Percentiles rank a stretch among this genome's conserved stretches.
phyloP scores from a whole-genome alignment of 768 basidiomycete species.

The Tylopilus felleus region DNA sequence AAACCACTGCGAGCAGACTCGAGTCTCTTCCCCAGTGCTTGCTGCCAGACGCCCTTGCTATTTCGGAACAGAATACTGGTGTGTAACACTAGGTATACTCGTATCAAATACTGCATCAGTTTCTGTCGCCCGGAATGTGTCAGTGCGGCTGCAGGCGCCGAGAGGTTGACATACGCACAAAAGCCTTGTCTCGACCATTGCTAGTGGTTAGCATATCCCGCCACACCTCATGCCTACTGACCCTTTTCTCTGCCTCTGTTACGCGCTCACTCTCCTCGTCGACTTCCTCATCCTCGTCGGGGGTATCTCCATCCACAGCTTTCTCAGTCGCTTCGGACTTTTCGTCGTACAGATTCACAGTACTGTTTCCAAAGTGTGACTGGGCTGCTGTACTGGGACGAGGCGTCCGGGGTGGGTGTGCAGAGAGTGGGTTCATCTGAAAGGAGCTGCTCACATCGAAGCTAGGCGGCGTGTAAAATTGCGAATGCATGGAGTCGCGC shows the following conservation, averaged over 20 bases:
- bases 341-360: conserved; percentile 38
- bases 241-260: conserved; percentile 42
- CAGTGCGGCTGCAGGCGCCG: background rate
- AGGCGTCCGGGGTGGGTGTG: conserved; percentile 77
- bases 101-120: conserved; percentile 82
- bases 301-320: conserved; percentile 13
- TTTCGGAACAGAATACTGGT: conserved; percentile 49
- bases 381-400: conserved; percentile 33
- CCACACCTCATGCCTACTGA: conserved; percentile 70
- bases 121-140: conserved; percentile 47
- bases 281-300: conserved; percentile 39
- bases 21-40: conserved; percentile 56
- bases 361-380: conserved; percentile 23
- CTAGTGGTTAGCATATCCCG: conserved; percentile 75
- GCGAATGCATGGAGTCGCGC: conserved; percentile 38
- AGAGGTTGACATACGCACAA: conserved; percentile 49
- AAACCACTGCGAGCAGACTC: conserved; percentile 53
- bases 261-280: conserved; percentile 49
- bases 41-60: conserved; percentile 46
- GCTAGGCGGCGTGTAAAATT: conserved; percentile 50
- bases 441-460: conserved; percentile 64
- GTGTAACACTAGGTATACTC: conserved; percentile 72
- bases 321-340: conserved; percentile 36
- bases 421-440: conserved; percentile 78
- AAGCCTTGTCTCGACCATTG: conserved; percentile 79